Evolutionary conservation across 345 rosid species (phyloP).

Genomic region (Hibiscus mutabilis): DNA sequence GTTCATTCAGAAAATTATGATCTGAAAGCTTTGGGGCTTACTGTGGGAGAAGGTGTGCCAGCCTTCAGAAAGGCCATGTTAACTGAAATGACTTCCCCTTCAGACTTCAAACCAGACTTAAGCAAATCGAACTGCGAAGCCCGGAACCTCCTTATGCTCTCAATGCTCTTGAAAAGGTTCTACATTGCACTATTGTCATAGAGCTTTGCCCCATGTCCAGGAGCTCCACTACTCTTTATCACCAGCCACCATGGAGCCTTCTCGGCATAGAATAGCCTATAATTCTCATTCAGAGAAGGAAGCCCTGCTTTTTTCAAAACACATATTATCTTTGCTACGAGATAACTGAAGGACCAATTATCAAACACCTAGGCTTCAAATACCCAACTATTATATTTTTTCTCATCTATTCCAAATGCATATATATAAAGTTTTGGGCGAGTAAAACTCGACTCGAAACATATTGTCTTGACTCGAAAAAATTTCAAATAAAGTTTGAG

Average conservation of each 20-base stretch:
- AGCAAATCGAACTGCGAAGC: conserved; percentile 83
- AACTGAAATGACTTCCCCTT: conserved; percentile 84
- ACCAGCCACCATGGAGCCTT: conserved; percentile 81
- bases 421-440: too few species aligned
- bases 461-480: too few species aligned
- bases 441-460: too few species aligned
- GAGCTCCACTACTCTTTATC: conserved; percentile 80
- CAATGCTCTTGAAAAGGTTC: conserved; percentile 78
- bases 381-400: background rate
- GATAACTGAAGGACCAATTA: too few species aligned
- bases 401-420: too few species aligned
- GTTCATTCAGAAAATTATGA: too few species aligned
- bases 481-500: too few species aligned
- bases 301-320: conserved; percentile 36
- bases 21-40: conserved; percentile 20
- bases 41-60: conserved; percentile 93
- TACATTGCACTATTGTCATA: conserved; percentile 90
- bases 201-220: conserved; percentile 93
- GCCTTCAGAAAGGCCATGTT: conserved; percentile 79
- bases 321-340: too few species aligned
- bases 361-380: background rate
- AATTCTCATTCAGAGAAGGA: conserved; percentile 55
- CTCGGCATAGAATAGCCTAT: conserved; percentile 77
- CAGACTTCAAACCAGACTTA: conserved; percentile 71
- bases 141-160: conserved; percentile 77